These are phyloP conservation scores for Xylaria sp. DNA, from an alignment of 2,329 filamentous ascomycete genomes.

Conservation along the genomic window DNA sequence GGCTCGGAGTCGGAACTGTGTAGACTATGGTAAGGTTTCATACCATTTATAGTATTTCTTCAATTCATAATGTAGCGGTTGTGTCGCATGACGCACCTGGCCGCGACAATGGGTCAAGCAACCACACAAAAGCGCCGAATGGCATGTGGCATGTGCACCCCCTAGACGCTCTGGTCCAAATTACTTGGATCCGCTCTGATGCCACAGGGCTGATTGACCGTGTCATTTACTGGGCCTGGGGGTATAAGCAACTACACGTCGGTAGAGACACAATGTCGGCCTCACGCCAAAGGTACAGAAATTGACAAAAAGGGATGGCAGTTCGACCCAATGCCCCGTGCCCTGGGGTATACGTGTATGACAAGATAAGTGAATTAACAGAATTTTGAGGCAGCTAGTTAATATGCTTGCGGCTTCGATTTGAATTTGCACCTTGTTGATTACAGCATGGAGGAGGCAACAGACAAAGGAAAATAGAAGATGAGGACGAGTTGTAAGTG, in stretches of 20 bases:
- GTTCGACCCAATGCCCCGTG: neutral
- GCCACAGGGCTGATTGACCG: slow-evolving; percentile 31
- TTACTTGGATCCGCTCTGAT: slow-evolving; percentile 17
- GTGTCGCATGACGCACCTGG: slow-evolving; percentile 34
- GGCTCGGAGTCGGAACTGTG: no score
- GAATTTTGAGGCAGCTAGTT: neutral
- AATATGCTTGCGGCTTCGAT: neutral
- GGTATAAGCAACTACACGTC: no score
- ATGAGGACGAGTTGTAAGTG: slow-evolving; percentile 1
- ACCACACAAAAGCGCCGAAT: slow-evolving; percentile 2
- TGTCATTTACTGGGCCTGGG: neutral
- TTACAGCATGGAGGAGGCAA: neutral
- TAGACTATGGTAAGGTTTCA: neutral
- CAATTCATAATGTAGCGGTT: slow-evolving; percentile 13
- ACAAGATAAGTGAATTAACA: neutral
- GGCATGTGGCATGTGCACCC: slow-evolving; percentile 18
- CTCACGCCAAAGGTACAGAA: neutral
- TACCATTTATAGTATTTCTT: neutral
- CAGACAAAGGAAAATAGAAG: neutral
- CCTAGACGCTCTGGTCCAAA: neutral
- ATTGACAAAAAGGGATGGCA: neutral
- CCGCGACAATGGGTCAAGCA: slow-evolving; percentile 27
- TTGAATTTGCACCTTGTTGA: neutral
- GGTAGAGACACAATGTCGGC: no score
- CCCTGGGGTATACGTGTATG: no score